A percentile compares a stretch with the other conserved stretches of the same genome.
phyloP scores from a whole-genome alignment of 2,329 filamentous ascomycete species.

The Colletotrichum sidae region DNA sequence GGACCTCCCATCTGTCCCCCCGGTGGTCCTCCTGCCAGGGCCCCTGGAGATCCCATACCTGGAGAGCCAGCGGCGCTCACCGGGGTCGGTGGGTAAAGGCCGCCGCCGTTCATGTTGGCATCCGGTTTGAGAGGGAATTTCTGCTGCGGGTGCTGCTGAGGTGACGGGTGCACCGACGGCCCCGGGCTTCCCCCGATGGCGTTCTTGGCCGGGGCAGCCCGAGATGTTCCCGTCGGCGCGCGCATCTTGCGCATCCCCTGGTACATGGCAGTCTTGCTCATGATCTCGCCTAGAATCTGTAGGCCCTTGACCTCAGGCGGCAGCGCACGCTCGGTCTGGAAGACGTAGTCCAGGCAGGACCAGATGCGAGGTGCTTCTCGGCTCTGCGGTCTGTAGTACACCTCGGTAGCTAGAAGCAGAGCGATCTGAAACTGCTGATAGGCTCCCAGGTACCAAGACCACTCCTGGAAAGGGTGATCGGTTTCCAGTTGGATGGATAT shows the following conservation, averaged over 20 bases:
- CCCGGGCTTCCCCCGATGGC: constrained; percentile 46
- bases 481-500: constrained; percentile 60
- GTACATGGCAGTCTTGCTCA: constrained; percentile 70
- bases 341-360: constrained; percentile 78
- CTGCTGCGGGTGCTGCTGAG: constrained; percentile 29
- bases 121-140: constrained; percentile 35
- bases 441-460: constrained; percentile 79
- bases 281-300: constrained; percentile 71
- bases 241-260: constrained; percentile 68
- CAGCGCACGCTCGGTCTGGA: constrained; percentile 66
- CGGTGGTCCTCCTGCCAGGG: constrained; percentile 14
- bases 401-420: constrained; percentile 75
- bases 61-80: constrained; percentile 22
- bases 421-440: constrained; percentile 80
- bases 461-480: constrained; percentile 60
- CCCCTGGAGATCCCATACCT: constrained; percentile 31
- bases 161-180: constrained; percentile 32
- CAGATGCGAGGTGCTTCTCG: constrained; percentile 75
- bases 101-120: constrained; percentile 12
- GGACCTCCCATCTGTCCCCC: constrained; percentile 32
- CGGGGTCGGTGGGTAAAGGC: constrained; percentile 19
- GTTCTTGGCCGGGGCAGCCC: constrained; percentile 50
- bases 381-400: constrained; percentile 69
- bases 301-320: constrained; percentile 68
- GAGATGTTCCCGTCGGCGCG: constrained; percentile 59